These are phyloP conservation scores for Lipomyces orientalis DNA, from an alignment of 805 yeast genomes.

Conservation along the genomic window DNA sequence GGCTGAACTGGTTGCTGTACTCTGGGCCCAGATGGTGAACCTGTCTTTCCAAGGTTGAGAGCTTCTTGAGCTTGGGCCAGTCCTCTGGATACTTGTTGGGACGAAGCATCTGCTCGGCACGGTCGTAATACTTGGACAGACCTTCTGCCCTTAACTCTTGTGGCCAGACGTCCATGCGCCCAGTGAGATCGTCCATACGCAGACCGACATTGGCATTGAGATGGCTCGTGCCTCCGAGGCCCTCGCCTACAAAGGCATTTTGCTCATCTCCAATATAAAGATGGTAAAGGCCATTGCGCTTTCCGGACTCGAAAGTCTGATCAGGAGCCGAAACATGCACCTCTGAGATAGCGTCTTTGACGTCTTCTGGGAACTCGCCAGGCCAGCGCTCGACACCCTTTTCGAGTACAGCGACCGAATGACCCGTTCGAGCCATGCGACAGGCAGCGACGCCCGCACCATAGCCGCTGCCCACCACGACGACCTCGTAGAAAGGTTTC, in stretches of 20 bases:
- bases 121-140: slow-evolving; percentile 3
- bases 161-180: not conserved
- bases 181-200: not conserved
- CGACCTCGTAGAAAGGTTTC: not conserved
- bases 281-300: not conserved
- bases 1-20: not conserved
- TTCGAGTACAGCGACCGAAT: not conserved
- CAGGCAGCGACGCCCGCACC: not conserved
- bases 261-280: not conserved
- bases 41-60: not conserved
- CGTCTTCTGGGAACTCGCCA: not conserved
- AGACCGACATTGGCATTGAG: not conserved
- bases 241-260: not conserved
- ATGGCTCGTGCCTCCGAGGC: not conserved
- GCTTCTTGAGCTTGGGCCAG: not conserved
- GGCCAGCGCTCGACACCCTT: not conserved
- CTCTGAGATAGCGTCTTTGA: not conserved
- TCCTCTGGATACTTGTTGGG: not conserved
- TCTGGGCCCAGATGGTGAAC: not conserved
- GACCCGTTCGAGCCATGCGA: not conserved
- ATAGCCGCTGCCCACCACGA: not conserved
- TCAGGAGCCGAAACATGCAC: not conserved
- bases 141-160: not conserved
- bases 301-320: not conserved
- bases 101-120: not conserved